These are phyloP conservation scores for Candida saitoana DNA, from an alignment of 805 yeast genomes.

Conservation along the genomic window DNA sequence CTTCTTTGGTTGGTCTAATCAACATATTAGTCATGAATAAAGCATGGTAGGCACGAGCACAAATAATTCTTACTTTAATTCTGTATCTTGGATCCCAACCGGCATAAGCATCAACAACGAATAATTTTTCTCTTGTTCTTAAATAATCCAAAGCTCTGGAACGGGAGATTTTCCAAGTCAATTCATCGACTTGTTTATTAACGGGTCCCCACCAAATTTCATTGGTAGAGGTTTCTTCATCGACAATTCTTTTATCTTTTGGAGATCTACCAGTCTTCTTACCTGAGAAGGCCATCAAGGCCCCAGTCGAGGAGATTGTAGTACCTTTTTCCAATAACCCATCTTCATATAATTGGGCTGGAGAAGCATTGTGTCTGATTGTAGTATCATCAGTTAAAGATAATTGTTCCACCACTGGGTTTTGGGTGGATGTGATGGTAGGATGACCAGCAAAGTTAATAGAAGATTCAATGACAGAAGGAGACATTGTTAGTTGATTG, in stretches of 20 bases:
- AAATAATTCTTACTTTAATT: slow-evolving; percentile 89
- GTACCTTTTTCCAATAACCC: slow-evolving; percentile 88
- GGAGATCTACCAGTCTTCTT: slow-evolving; percentile 97
- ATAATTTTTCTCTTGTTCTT: slow-evolving; percentile 91
- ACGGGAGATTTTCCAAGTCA: slow-evolving; percentile 92
- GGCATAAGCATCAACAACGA: slow-evolving; percentile 93
- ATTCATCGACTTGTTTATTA: slow-evolving; percentile 88
- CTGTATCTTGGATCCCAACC: slow-evolving; percentile 99
- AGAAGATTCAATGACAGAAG: slow-evolving; percentile 43
- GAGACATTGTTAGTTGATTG: slow-evolving; percentile 27
- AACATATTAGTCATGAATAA: slow-evolving; percentile 97
- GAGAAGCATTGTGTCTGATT: slow-evolving; percentile 87
- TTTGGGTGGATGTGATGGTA: slow-evolving; percentile 35
- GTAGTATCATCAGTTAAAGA: slow-evolving; percentile 56
- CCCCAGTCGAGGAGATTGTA: slow-evolving; percentile 88
- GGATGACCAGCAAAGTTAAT: slow-evolving; percentile 40
- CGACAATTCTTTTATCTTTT: slow-evolving; percentile 95
- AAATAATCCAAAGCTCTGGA: slow-evolving; percentile 96
- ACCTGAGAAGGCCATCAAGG: slow-evolving; percentile 93
- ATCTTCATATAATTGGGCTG: slow-evolving; percentile 91
- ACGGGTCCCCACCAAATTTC: slow-evolving; percentile 99
- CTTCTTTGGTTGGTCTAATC: slow-evolving; percentile 90
- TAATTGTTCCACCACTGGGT: slow-evolving; percentile 40
- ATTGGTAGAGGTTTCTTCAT: slow-evolving; percentile 78
- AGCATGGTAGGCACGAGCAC: slow-evolving; percentile 99